Conservation (phyloP, 169 alveolate genomes). For the Eimeria falciformis region DNA sequence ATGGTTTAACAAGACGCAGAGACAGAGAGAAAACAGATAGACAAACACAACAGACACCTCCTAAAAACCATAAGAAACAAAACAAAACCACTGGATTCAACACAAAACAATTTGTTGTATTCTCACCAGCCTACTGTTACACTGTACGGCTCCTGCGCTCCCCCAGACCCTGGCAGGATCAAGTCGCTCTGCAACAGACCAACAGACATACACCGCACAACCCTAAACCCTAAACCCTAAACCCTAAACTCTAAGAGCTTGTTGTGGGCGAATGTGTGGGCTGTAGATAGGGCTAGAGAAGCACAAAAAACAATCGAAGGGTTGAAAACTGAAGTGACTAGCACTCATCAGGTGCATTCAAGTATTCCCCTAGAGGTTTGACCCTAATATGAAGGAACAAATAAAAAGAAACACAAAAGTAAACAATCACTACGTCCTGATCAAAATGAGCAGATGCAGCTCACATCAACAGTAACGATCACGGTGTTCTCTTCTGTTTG, state of each 20-base stretch:
- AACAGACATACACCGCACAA: background rate
- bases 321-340: too few relatives aligned
- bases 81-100: background rate
- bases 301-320: too few relatives aligned
- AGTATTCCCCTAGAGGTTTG: too few relatives aligned
- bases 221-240: background rate
- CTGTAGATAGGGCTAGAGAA: too few relatives aligned
- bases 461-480: constrained; percentile 40
- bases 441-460: too few relatives aligned
- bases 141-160: constrained; percentile 29
- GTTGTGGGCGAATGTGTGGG: too few relatives aligned
- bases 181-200: constrained; percentile 25
- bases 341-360: too few relatives aligned
- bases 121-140: constrained; percentile 54
- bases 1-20: too few relatives aligned
- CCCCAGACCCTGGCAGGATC: constrained; percentile 44
- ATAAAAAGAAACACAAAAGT: too few relatives aligned
- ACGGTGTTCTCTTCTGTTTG: constrained; percentile 50
- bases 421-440: too few relatives aligned
- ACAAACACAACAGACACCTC: background rate
- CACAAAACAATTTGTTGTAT: background rate
- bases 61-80: background rate
- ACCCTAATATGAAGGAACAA: too few relatives aligned
- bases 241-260: background rate
- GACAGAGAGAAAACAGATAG: background rate